Evolutionary conservation across 2,329 filamentous ascomycete genomes (phyloP), one percentile per base, ranked within the genome.

Genomic region (Fusarium sacchari): DNA sequence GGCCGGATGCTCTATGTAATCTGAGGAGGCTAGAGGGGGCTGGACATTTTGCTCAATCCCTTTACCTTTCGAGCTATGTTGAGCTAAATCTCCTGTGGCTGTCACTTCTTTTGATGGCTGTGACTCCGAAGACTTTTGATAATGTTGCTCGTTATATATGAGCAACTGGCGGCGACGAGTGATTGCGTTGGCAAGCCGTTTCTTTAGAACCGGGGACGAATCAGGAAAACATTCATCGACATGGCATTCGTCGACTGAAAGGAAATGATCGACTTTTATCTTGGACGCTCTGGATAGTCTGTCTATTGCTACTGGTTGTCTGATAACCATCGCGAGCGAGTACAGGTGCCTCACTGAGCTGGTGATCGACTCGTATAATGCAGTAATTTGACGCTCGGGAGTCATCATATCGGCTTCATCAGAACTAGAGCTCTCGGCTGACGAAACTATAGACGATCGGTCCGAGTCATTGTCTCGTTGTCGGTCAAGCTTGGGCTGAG

Each of bases 31-130:
- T 8, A 18, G 18, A 53, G 2, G 32, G 9, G 32, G n/a, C n/a
- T n/a, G n/a, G n/a, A n/a, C n/a, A n/a, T n/a, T n/a, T n/a, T n/a
- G n/a, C n/a, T n/a, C n/a, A n/a, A n/a, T n/a, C n/a, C n/a, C n/a
- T n/a, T n/a, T n/a, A n/a, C n/a, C n/a, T n/a, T n/a, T n/a, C n/a
- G n/a, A n/a, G n/a, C n/a, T n/a, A n/a, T n/a, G n/a, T n/a, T 39
- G 24, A 12, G 13, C 13, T 7, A 17, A 1, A 39, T 39, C 6
- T 22, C 14, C 7, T 15, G 24, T 13, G 0, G 0, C 13, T 30
- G 5, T 39, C 18, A 4, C 14, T 13, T 8, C 24, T 10, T 53
- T 20, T 30, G 36, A 30, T 4, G 20, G 9, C 4, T 39, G 34
- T 17, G 50, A 13, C 24, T 30, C 24, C n/a, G 50, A 39, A 4